These are phyloP conservation scores for Cupressus sempervirens DNA, from an alignment of 75 land plant species.

Conservation along the genomic window DNA sequence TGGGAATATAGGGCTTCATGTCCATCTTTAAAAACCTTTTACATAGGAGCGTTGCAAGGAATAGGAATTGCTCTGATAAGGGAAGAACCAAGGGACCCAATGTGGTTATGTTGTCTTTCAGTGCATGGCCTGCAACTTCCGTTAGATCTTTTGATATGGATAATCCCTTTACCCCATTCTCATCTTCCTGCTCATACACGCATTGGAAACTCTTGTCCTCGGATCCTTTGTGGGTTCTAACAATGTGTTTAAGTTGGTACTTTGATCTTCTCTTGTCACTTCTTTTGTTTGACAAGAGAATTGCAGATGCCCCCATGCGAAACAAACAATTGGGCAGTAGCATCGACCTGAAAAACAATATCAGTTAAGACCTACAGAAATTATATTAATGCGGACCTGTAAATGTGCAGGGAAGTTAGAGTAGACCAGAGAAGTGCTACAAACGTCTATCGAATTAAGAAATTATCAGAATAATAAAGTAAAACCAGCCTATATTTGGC, in stretches of 20 bases:
- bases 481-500: no score
- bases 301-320: conserved; percentile 81
- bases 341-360: conserved; percentile 40
- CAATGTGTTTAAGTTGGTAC: conserved; percentile 65
- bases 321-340: conserved; percentile 75
- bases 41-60: conserved; percentile 39
- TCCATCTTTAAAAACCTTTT: conserved; percentile 48
- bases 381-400: neutral
- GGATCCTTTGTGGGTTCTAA: conserved; percentile 74
- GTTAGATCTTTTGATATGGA: conserved; percentile 53
- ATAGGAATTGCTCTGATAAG: conserved; percentile 57
- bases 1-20: conserved; percentile 72
- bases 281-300: conserved; percentile 59
- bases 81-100: conserved; percentile 4
- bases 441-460: neutral
- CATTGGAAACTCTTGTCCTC: conserved; percentile 57
- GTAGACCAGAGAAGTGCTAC: neutral
- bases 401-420: neutral
- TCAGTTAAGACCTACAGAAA: neutral
- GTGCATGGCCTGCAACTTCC: conserved; percentile 4
- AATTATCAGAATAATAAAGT: no score
- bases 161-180: conserved; percentile 40
- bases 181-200: conserved; percentile 56
- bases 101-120: neutral
- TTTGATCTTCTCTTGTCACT: conserved; percentile 45